Base-by-base conservation (phyloP, 768 basidiomycete species). In the Cyclocybe cylindracea region DNA sequence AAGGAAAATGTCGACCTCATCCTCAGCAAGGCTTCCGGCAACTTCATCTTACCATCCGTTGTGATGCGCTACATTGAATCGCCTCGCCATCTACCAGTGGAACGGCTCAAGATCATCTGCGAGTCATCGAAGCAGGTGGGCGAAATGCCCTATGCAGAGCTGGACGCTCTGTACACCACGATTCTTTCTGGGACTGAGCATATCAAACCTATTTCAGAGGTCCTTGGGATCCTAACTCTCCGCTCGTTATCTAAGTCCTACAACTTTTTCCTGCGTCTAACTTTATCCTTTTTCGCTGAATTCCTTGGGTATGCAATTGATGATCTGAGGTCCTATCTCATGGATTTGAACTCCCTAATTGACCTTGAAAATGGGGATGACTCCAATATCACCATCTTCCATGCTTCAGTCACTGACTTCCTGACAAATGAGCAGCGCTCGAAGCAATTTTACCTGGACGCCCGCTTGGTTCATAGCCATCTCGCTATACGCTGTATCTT, bases 141-240 rank as follows among this genome's bases (percentile, higher is more conserved):
- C 29, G 45, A 46, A 9, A 33, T 14, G 2, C 42, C 43, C 7
- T 55, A 48, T 38, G 14, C 40, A 18, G 43, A 45, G 13, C 46
- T 55, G 9, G 54, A 55, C 39, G 32, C 39, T 7, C 16, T 46
- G 8, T 55, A 55, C 39, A 7, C 35, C 38, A 35, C 31, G n/a
- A 33, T 53, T 19, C 45, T 53, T 8, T 10, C 13, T 10, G 36
- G 35, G 10, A 38, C 13, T 29, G 24, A 34, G n/a, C 35, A 48
- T 16, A 16, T 38, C 37, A 38, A 16, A 11, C 34, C 46, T 18
- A n/a, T 18, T 9, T 3, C 7, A 2, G 8, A n/a, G 10, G 33
- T 33, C 13, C 13, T 24, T 46, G 44, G 18, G 44, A 32, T 32
- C 5, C 32, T 32, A 46, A 11, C 2, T 46, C 19, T 24, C 4